These are phyloP conservation scores for Penicillium palitans DNA, from an alignment of 2,329 filamentous ascomycete species.

Conservation along the genomic window DNA sequence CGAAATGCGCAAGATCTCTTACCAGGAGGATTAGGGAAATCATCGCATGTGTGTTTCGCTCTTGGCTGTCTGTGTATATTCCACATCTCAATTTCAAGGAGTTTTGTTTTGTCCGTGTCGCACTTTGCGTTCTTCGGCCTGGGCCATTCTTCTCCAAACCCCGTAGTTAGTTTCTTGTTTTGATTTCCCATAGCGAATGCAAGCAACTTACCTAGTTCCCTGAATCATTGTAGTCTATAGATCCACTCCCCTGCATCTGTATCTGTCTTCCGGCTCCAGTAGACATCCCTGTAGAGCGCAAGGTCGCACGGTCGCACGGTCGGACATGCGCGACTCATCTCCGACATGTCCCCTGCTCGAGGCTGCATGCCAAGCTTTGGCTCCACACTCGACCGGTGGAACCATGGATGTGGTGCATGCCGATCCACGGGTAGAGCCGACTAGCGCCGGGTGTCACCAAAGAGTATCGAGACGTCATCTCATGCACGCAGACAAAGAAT, in stretches of 20 bases:
- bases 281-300: background rate
- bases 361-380: slow-evolving; percentile 5
- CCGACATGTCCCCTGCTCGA: background rate
- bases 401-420: background rate
- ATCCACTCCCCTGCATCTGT: background rate
- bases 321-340: background rate
- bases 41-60: background rate
- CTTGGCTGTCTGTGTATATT: slow-evolving; percentile 8
- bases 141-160: background rate
- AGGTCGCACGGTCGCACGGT: background rate
- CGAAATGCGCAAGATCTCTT: slow-evolving; percentile 98
- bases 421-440: background rate
- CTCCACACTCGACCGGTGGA: slow-evolving; percentile 1
- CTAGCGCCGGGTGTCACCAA: slow-evolving; percentile 3
- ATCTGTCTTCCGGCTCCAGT: background rate
- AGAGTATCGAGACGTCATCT: slow-evolving; percentile 13
- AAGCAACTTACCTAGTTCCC: background rate
- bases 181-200: slow-evolving; percentile 11
- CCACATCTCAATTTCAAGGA: background rate
- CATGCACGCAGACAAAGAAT: background rate
- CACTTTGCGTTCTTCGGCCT: background rate
- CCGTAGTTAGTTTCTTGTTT: slow-evolving; percentile 7
- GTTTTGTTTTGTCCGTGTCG: background rate
- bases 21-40: slow-evolving; percentile 67
- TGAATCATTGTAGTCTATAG: background rate